These are phyloP conservation scores for Arctium minus DNA, from an alignment of 129 eudicot genomes.

Conservation along the genomic window DNA sequence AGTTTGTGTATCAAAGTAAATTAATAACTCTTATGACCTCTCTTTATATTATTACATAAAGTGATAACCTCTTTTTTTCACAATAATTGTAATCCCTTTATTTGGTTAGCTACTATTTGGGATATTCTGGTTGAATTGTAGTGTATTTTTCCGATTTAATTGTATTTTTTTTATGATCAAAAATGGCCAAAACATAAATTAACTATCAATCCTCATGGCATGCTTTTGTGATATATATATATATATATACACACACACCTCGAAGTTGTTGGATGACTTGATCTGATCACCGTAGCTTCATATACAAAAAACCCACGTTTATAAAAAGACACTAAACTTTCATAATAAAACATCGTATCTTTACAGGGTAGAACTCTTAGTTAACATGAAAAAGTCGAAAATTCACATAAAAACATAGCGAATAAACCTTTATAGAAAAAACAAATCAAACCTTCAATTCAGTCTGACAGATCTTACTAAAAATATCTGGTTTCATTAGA, in stretches of 20 bases:
- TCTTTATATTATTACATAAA: conserved; percentile 7
- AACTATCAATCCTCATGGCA: conserved; percentile 4
- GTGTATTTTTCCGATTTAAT: background rate
- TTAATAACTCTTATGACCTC: background rate
- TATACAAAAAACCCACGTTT: background rate
- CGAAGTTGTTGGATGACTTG: background rate
- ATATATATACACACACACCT: background rate
- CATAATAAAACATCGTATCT: background rate
- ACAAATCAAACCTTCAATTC: background rate
- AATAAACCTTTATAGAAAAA: background rate
- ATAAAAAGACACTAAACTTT: background rate
- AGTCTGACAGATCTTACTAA: background rate
- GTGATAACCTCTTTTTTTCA: background rate
- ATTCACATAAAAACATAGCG: background rate
- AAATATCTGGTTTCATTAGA: background rate
- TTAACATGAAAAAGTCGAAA: background rate
- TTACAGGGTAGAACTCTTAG: background rate
- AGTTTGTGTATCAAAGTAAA: background rate
- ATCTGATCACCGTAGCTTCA: background rate
- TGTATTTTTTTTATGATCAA: background rate
- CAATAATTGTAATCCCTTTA: conserved; percentile 9
- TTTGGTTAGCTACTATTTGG: conserved; percentile 29
- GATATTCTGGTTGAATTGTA: conserved; percentile 20
- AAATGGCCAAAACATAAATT: background rate
- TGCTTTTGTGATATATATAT: background rate